These are phyloP conservation scores for Astrephomene gubernaculifera DNA, from an alignment of 139 green algal genomes.

Conservation along the genomic window DNA sequence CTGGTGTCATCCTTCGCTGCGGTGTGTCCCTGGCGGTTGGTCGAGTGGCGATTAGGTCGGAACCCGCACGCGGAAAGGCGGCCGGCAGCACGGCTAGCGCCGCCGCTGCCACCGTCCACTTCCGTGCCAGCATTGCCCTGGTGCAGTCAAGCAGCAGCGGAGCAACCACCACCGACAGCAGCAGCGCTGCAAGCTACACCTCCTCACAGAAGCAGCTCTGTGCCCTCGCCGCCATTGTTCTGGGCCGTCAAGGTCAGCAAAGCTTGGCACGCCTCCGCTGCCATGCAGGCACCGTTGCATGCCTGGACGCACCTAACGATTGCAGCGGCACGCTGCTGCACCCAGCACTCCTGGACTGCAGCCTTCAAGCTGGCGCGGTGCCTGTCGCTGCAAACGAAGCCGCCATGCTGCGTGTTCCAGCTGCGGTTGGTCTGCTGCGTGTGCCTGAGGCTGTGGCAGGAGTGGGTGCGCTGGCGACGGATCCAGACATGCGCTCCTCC, in stretches of 20 bases:
- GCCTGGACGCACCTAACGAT: background rate
- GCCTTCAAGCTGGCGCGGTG: constrained; percentile 71
- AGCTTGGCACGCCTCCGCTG: background rate
- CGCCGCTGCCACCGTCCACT: background rate
- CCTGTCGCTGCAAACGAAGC: background rate
- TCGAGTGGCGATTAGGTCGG: constrained; percentile 16
- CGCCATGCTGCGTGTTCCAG: constrained; percentile 42
- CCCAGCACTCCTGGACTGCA: constrained; percentile 67
- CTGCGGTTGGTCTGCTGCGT: constrained; percentile 28
- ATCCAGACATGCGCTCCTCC: constrained; percentile 67
- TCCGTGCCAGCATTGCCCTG: background rate
- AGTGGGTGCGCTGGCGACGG: constrained; percentile 57
- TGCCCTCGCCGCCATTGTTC: background rate
- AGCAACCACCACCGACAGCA: background rate
- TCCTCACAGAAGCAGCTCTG: background rate
- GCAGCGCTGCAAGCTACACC: too few species aligned
- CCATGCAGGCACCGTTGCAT: background rate
- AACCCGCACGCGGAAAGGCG: background rate
- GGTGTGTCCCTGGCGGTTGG: constrained; percentile 8
- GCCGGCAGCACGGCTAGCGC: too few species aligned
- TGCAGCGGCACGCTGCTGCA: constrained; percentile 50
- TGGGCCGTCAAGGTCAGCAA: background rate
- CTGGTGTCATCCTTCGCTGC: background rate
- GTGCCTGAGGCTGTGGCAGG: constrained; percentile 72
- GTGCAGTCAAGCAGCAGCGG: background rate